These are phyloP conservation scores for Wickerhamomyces sp. DNA, from an alignment of 1,139 yeast species.

Conservation along the genomic window DNA sequence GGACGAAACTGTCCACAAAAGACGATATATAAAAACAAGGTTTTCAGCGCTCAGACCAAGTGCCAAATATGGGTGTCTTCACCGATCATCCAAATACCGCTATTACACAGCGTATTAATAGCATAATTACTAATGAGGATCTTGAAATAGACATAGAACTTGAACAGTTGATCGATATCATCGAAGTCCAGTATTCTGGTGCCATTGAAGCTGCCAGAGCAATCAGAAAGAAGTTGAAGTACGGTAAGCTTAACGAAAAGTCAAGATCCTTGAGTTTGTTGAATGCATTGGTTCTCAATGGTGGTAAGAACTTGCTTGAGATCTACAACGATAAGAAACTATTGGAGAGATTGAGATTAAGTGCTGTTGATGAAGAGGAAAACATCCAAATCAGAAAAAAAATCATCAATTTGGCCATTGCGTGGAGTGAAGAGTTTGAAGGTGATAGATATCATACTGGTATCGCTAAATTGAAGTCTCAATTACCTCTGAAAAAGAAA, in stretches of 20 bases:
- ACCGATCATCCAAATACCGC: conserved; percentile 50
- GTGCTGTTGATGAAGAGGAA: conserved; percentile 30
- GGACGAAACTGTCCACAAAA: too few species aligned
- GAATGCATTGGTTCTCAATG: conserved; percentile 74
- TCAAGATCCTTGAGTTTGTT: conserved; percentile 61
- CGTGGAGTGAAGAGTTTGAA: conserved; percentile 57
- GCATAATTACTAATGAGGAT: conserved; percentile 36
- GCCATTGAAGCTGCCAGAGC: conserved; percentile 88
- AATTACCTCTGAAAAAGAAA: conserved; percentile 22
- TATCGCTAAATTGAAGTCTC: conserved; percentile 43
- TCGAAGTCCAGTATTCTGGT: conserved; percentile 31
- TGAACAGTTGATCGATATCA: conserved; percentile 27
- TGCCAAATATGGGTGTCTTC: conserved; percentile 38
- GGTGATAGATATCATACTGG: conserved; percentile 47
- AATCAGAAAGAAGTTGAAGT: conserved; percentile 78
- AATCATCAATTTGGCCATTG: conserved; percentile 45
- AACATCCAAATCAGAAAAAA: conserved; percentile 43
- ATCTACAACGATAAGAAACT: conserved; percentile 71
- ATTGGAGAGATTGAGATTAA: conserved; percentile 56
- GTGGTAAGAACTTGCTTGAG: conserved; percentile 40
- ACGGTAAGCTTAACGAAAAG: conserved; percentile 65
- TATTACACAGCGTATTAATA: conserved; percentile 47
- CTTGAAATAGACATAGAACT: conserved; percentile 38
- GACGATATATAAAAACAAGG: too few species aligned
- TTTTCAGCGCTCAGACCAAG: too few species aligned